These are phyloP conservation scores for Phylloporus arenicola DNA, from an alignment of 768 basidiomycete genomes.

Conservation along the genomic window DNA sequence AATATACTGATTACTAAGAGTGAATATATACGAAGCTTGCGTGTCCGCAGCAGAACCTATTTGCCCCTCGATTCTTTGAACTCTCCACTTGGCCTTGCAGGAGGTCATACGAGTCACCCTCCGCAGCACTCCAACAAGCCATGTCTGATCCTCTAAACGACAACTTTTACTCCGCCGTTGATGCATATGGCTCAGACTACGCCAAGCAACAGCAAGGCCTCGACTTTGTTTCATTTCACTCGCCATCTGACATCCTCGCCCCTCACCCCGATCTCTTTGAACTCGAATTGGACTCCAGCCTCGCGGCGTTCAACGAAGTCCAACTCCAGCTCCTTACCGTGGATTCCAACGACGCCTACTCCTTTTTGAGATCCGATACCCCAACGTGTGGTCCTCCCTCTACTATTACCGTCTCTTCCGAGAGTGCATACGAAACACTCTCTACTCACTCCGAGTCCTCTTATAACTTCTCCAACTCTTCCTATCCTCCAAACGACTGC, in stretches of 20 bases:
- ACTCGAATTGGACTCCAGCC: constrained; percentile 68
- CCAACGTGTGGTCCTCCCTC: constrained; percentile 70
- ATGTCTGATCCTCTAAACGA: constrained; percentile 31
- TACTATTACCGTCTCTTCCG: constrained; percentile 72
- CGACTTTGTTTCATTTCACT: constrained; percentile 66
- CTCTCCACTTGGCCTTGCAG: background rate
- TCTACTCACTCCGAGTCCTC: constrained; percentile 66
- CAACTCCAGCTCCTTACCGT: constrained; percentile 60
- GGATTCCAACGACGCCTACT: constrained; percentile 60
- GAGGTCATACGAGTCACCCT: constrained; percentile 11
- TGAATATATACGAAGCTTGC: constrained; percentile 32
- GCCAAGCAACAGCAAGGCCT: constrained; percentile 41
- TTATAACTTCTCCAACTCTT: constrained; percentile 58
- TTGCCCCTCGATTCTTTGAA: background rate
- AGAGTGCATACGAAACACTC: constrained; percentile 66
- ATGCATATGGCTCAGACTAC: constrained; percentile 35
- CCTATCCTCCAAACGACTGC: constrained; percentile 45
- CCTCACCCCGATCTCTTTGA: constrained; percentile 82
- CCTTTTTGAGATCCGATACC: constrained; percentile 56
- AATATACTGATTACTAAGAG: constrained; percentile 28
- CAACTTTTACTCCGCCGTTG: constrained; percentile 30
- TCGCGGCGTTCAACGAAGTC: constrained; percentile 61
- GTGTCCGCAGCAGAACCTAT: constrained; percentile 31
- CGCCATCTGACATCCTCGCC: constrained; percentile 64
- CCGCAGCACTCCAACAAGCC: constrained; percentile 24